These are phyloP conservation scores for Ophiostoma sp. DNA, from an alignment of 2,329 filamentous ascomycete species.

Conservation along the genomic window DNA sequence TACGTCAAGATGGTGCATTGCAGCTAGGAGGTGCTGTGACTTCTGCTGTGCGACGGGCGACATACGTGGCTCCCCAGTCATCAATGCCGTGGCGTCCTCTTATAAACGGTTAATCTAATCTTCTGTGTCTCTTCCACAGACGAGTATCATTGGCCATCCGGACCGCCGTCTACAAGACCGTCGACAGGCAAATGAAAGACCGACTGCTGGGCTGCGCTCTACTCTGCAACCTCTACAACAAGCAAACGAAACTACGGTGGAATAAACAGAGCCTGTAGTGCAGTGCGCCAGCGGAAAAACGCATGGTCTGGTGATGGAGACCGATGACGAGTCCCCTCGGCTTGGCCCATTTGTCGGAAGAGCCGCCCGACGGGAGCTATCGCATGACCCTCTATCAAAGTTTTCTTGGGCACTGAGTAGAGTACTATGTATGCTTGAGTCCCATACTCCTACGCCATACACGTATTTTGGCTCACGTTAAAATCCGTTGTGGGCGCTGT, in stretches of 20 bases:
- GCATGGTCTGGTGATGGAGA: not conserved
- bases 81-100: not conserved
- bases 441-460: not conserved
- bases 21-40: not conserved
- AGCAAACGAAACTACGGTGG: not conserved
- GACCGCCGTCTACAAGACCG: not conserved
- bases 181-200: not conserved
- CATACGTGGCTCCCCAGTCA: not conserved
- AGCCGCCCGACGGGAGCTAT: conserved; percentile 4
- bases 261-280: not conserved
- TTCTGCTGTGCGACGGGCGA: not conserved
- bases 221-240: too few relatives aligned
- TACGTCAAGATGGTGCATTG: not conserved
- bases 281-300: not conserved
- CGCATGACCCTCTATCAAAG: not conserved
- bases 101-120: not conserved
- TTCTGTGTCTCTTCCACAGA: too few relatives aligned
- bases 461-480: not conserved
- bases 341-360: not conserved
- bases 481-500: not conserved
- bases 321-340: conserved; percentile 6
- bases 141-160: not conserved
- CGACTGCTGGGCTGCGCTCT: too few relatives aligned
- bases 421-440: too few relatives aligned
- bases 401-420: too few relatives aligned